Evolutionary conservation across 495 filamentous ascomycete genomes (phyloP).

Genomic region (Annulohypoxylon nitens): DNA sequence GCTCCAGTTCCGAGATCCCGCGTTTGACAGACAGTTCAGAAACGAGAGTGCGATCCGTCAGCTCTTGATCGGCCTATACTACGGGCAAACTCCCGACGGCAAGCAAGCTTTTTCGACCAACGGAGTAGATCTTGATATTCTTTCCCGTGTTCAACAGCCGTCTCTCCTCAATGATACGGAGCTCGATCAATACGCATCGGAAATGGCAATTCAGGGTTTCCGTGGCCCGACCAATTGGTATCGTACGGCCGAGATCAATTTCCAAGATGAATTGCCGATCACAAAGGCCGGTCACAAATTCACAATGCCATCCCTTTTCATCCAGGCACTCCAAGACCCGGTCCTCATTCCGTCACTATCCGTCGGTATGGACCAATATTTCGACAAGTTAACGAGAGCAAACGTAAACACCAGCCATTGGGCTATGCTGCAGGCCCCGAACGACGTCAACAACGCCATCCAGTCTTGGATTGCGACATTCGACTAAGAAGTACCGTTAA

Average conservation of each 20-base stretch:
- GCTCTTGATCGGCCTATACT: constrained; percentile 2
- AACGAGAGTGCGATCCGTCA: constrained; percentile 14
- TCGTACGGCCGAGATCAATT: constrained; percentile 72
- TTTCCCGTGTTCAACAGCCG: constrained; percentile 29
- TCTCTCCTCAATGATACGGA: constrained; percentile 71
- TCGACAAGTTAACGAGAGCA: constrained; percentile 30
- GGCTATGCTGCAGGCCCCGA: constrained; percentile 16
- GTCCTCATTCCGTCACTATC: constrained; percentile 26
- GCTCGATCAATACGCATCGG: constrained; percentile 73
- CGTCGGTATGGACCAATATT: constrained; percentile 17
- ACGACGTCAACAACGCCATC: constrained; percentile 23
- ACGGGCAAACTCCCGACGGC: constrained; percentile 11
- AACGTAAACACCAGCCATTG: constrained; percentile 24
- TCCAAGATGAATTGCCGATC: constrained; percentile 62
- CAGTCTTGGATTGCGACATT: constrained; percentile 23
- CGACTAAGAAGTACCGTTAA: neutral
- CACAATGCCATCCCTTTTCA: constrained; percentile 21
- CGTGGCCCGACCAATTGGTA: constrained; percentile 83
- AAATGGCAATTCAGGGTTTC: constrained; percentile 73
- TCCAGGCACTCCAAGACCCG: constrained; percentile 23
- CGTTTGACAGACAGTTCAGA: constrained; percentile 13
- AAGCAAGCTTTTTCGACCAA: constrained; percentile 1
- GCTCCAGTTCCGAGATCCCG: constrained; percentile 18
- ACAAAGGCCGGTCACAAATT: constrained; percentile 20
- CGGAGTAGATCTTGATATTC: constrained; percentile 8